Base-by-base conservation (phyloP, 1,284 basidiomycete species). In the Phylloporus sp. region DNA sequence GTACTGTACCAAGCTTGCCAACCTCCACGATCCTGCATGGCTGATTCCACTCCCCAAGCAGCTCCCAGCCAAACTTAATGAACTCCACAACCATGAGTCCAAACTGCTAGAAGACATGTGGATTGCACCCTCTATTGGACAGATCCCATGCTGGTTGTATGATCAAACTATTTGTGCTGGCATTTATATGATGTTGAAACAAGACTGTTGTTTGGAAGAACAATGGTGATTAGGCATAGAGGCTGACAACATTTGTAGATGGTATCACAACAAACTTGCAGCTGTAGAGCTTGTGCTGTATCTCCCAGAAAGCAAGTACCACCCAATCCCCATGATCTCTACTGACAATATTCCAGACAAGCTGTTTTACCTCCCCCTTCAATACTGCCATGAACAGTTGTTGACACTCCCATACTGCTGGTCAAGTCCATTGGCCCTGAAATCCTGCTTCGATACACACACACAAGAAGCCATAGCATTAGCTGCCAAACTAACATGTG, bases 141-240 rank as follows among this genome's bases (percentile, higher is more conserved):
- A 29, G 24, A 18, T 49, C 12, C 46, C 26, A 22, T 17, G 46
- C 26, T 34, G 24, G 34, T 18, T 34, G 1, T 64, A 74, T 18
- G 76, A 80, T 56, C n/a, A 53, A 0, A 57, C 69, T 28, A 68
- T 80, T 1, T 71, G 72, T 6, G 50, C 72, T 6, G 76, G 77
- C 1, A 81, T 80, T 10, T 64, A 69, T 0, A 75, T 72, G 0
- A 66, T 79, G 58, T 69, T 78, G 2, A 70, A 71, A 24, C 5
- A 61, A 0, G 72, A 79, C 37, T 56, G 73, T 3, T 80, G 78
- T 32, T 8, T 20, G 0, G 74, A 77, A 58, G 74, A 77, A 60
- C 58, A 53, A 3, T n/a, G 18, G 0, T 65, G 74, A 2, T 61
- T 77, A 1, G 53, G 56, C 6, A 20, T 57, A 0, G 72, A 78